These are phyloP conservation scores for Rhynchospora tenuis DNA, from an alignment of 176 grass and related monocot species.

Conservation along the genomic window DNA sequence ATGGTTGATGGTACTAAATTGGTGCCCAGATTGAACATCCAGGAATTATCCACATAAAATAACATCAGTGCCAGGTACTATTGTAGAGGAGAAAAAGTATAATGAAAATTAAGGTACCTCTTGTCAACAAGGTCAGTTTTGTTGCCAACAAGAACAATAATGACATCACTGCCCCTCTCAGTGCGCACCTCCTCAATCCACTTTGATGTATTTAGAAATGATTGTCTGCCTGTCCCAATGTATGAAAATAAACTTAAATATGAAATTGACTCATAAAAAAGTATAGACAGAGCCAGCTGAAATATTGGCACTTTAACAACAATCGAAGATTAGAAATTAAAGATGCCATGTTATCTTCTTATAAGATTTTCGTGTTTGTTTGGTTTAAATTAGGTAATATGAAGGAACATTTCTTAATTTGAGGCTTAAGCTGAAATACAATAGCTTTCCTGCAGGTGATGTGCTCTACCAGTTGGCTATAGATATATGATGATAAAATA, in stretches of 20 bases:
- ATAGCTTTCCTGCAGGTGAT: background rate
- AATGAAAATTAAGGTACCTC: slow-evolving; percentile 38
- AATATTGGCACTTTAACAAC: background rate
- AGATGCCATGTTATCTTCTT: slow-evolving; percentile 2
- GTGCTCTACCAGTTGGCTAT: background rate
- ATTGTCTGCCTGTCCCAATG: slow-evolving; percentile 61
- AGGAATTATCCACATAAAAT: background rate
- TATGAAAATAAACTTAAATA: slow-evolving; percentile 18
- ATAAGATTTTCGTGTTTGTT: background rate
- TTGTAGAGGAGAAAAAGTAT: background rate
- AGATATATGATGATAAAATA: slow-evolving; percentile 7
- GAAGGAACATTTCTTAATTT: background rate
- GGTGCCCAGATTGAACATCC: background rate
- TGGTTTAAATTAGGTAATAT: background rate
- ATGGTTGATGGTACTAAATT: background rate
- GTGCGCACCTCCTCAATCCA: slow-evolving; percentile 99
- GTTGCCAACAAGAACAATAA: slow-evolving; percentile 97
- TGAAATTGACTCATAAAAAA: background rate
- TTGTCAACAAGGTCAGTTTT: slow-evolving; percentile 99
- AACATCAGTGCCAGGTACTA: background rate
- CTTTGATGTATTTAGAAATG: slow-evolving; percentile 98
- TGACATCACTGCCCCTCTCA: slow-evolving; percentile 96
- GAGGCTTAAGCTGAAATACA: background rate
- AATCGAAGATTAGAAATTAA: slow-evolving; percentile 7
- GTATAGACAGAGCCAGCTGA: background rate